These are phyloP conservation scores for Colletotrichum sp. DNA, from an alignment of 2,329 filamentous ascomycete genomes.

Conservation along the genomic window DNA sequence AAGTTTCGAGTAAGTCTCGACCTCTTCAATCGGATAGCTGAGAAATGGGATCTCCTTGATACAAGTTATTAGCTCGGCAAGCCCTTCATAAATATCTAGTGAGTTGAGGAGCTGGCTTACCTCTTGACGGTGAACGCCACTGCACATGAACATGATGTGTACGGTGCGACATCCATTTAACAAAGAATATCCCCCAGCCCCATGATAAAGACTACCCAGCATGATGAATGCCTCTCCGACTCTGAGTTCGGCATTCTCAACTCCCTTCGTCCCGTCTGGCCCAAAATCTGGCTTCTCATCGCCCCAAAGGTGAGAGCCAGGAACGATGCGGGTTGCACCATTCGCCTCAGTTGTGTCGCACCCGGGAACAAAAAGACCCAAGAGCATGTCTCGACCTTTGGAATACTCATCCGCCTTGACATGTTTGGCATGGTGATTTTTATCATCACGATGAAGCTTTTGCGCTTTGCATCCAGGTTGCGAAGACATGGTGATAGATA, in stretches of 20 bases:
- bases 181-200: conserved; percentile 34
- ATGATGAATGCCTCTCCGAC: conserved; percentile 42
- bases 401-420: conserved; percentile 24
- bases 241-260: conserved; percentile 32
- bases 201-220: conserved; percentile 42
- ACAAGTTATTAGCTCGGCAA: neutral
- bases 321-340: conserved; percentile 39
- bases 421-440: conserved; percentile 41
- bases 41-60: neutral
- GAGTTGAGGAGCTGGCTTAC: neutral
- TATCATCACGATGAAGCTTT: conserved; percentile 41
- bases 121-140: conserved; percentile 40
- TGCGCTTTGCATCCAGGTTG: conserved; percentile 35
- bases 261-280: conserved; percentile 26
- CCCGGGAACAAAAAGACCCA: conserved; percentile 38
- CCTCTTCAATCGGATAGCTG: conserved; percentile 40
- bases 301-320: conserved; percentile 43
- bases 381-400: conserved; percentile 36
- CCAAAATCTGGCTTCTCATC: conserved; percentile 41
- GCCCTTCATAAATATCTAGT: neutral
- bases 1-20: conserved; percentile 39
- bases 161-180: conserved; percentile 35
- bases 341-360: conserved; percentile 39
- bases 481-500: conserved; percentile 40
- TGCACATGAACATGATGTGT: conserved; percentile 44